Percentiles rank a stretch among this genome's conserved stretches.
Conservation (phyloP, 176 grass and related monocot species). For the Puccinellia tenuiflora region DNA sequence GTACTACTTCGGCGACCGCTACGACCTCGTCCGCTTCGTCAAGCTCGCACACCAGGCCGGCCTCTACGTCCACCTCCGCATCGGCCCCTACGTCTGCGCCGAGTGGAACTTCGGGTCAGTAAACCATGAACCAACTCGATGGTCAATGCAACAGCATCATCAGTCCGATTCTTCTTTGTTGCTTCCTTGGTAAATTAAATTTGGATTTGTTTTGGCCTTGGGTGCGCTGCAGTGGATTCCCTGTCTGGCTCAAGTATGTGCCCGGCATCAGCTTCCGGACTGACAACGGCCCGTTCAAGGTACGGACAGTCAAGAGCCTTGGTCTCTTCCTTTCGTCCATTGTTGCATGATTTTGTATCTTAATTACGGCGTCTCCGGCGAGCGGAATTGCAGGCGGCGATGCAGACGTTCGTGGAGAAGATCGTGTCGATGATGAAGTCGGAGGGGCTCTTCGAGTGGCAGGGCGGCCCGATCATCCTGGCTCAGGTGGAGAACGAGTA, state of each 20-base stretch:
- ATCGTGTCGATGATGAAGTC: conserved; percentile 94
- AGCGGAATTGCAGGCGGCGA: conserved; percentile 48
- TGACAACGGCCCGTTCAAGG: conserved; percentile 92
- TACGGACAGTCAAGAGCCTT: not conserved
- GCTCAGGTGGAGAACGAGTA: conserved; percentile 95
- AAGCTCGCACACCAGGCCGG: conserved; percentile 80
- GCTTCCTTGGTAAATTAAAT: not conserved
- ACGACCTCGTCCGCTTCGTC: conserved; percentile 91
- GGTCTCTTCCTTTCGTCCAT: not conserved
- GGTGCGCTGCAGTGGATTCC: conserved; percentile 65
- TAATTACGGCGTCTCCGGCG: not conserved
- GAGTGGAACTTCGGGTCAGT: conserved; percentile 86
- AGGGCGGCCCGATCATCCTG: conserved; percentile 91
- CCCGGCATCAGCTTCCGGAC: conserved; percentile 91
- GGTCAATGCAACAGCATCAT: not conserved
- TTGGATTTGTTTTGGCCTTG: not conserved
- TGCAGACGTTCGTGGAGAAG: conserved; percentile 86
- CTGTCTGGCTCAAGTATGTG: conserved; percentile 96
- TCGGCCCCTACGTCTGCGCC: conserved; percentile 93
- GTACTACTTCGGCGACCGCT: conserved; percentile 84
- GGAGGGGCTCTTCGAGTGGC: conserved; percentile 70
- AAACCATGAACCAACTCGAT: not conserved
- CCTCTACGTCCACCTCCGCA: conserved; percentile 83
- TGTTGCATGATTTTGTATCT: not conserved
- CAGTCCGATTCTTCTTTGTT: not conserved